Percentiles rank a stretch among this genome's conserved stretches.
These are phyloP conservation scores for Zygosaccharomyces bisporus DNA, from an alignment of 805 yeast genomes.

Conservation along the genomic window DNA sequence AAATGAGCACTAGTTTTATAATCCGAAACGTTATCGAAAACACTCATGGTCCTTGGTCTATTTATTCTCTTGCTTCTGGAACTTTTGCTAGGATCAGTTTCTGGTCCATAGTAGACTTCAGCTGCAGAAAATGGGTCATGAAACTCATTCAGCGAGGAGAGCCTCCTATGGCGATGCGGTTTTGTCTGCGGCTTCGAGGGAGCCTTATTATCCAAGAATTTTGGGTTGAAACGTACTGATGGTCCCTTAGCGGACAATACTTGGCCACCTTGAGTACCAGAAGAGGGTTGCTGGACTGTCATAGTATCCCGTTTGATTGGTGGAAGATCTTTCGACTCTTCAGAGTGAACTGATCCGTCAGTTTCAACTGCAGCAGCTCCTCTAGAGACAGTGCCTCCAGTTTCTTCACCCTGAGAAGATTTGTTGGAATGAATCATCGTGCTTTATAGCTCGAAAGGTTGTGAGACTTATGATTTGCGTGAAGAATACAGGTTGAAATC, in stretches of 20 bases:
- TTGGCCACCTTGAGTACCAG: not conserved
- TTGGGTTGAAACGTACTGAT: slow-evolving; percentile 5
- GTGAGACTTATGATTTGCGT: not conserved
- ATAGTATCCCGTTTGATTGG: not conserved
- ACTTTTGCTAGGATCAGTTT: slow-evolving; percentile 50
- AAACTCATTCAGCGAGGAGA: slow-evolving; percentile 47
- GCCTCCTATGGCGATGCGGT: slow-evolving; percentile 27
- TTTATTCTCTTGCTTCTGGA: slow-evolving; percentile 36
- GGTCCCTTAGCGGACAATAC: not conserved
- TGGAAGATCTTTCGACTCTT: not conserved
- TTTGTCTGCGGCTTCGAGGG: slow-evolving; percentile 1
- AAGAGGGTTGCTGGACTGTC: not conserved
- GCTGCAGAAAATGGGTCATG: slow-evolving; percentile 64
- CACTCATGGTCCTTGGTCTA: slow-evolving; percentile 57
- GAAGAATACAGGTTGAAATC: not conserved
- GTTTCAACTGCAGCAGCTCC: not conserved
- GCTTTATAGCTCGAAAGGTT: not conserved
- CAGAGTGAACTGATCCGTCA: not conserved
- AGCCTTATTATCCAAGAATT: slow-evolving; percentile 3
- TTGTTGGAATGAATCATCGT: slow-evolving; percentile 2
- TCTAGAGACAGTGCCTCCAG: not conserved
- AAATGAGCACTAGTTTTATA: slow-evolving; percentile 19
- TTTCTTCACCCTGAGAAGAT: not conserved
- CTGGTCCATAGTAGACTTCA: slow-evolving; percentile 66
- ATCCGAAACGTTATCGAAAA: slow-evolving; percentile 34